Conservation (phyloP, 2,329 filamentous ascomycete species). For the Nigrospora osmanthi region DNA sequence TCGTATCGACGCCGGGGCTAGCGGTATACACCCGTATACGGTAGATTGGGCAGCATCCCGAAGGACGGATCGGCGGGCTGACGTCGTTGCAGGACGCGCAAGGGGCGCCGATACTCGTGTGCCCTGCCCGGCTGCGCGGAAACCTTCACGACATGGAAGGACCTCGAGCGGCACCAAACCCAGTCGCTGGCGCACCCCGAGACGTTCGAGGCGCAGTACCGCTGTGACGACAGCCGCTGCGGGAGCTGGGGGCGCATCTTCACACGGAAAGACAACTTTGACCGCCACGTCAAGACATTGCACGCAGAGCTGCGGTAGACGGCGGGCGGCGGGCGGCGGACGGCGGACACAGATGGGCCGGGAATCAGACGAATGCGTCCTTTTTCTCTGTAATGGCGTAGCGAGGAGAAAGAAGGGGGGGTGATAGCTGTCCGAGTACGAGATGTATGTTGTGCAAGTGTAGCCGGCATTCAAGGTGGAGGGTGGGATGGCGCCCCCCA, state of each 20-base stretch:
- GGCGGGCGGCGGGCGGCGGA: not conserved
- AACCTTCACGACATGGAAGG: constrained; percentile 1
- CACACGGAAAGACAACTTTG: constrained; percentile 2
- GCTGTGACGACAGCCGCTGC: constrained; percentile 1
- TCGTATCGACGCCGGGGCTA: not conserved
- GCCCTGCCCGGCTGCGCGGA: not conserved
- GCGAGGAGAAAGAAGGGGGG: no score
- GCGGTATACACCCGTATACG: not conserved
- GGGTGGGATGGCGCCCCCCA: no score
- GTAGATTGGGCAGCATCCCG: not conserved
- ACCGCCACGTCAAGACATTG: constrained; percentile 1
- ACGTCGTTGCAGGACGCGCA: no score
- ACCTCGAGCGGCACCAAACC: not conserved
- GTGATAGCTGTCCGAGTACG: no score
- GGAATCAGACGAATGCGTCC: no score
- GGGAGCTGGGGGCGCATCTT: not conserved
- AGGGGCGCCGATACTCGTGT: not conserved
- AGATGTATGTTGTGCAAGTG: no score
- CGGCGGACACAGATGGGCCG: no score
- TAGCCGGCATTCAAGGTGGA: no score
- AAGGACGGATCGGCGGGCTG: not conserved
- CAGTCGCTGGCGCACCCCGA: not conserved
- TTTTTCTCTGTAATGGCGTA: no score
- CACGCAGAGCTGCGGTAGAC: not conserved
- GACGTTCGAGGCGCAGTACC: not conserved